phyloP scores from a whole-genome alignment of 2,329 filamentous ascomycete species.

The Thielaviopsis euricoi region DNA sequence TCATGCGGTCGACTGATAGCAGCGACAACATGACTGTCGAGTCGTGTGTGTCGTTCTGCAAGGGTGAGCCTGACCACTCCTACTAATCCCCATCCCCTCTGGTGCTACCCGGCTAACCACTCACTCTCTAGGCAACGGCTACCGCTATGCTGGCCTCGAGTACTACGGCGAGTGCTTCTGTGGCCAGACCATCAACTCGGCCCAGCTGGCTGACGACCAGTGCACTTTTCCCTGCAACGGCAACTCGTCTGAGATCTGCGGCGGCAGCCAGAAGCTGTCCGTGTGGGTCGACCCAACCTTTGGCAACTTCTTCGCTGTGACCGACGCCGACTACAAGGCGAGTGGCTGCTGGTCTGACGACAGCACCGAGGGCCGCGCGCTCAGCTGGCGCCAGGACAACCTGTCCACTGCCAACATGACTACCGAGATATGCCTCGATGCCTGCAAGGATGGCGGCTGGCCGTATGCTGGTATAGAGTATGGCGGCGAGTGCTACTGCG shows the following conservation, averaged over 20 bases:
- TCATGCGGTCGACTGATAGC: conserved; percentile 25
- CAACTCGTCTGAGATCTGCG: conserved; percentile 29
- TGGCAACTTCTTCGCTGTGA: conserved; percentile 26
- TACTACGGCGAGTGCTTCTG: conserved; percentile 38
- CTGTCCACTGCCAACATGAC: conserved; percentile 24
- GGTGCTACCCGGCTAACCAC: not conserved
- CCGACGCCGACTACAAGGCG: conserved; percentile 36
- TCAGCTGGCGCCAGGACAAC: conserved; percentile 26
- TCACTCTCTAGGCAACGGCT: conserved; percentile 25
- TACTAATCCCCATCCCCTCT: not conserved
- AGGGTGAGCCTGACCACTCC: conserved; percentile 21
- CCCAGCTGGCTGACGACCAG: conserved; percentile 32
- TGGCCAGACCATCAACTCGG: conserved; percentile 33
- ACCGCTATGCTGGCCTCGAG: conserved; percentile 32
- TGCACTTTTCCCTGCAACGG: conserved; percentile 40
- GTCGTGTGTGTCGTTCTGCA: conserved; percentile 31
- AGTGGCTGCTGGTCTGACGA: conserved; percentile 44
- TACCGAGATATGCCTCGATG: conserved; percentile 25
- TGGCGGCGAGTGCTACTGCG: conserved; percentile 32
- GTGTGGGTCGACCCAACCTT: conserved; percentile 33
- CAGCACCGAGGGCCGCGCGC: conserved; percentile 24
- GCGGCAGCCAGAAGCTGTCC: conserved; percentile 30
- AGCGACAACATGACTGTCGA: conserved; percentile 29
- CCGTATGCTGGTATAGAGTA: conserved; percentile 33
- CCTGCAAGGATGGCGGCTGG: conserved; percentile 27